These are phyloP conservation scores for Ampelomyces quisqualis DNA, from an alignment of 2,329 filamentous ascomycete genomes.

Conservation along the genomic window DNA sequence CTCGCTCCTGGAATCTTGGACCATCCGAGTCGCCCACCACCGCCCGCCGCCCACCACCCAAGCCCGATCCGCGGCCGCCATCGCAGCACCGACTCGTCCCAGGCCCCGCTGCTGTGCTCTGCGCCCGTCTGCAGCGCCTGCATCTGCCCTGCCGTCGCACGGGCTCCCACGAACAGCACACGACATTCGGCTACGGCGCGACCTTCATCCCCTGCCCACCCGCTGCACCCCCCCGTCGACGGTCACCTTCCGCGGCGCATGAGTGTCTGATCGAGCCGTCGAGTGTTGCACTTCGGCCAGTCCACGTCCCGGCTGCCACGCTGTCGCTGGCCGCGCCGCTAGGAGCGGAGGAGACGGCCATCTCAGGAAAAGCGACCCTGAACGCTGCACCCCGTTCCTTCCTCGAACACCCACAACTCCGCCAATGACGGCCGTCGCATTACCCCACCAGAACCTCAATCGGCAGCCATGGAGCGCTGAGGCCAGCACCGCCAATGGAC, in stretches of 20 bases:
- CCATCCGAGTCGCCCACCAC: constrained; percentile 23
- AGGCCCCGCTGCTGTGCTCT: constrained; percentile 19
- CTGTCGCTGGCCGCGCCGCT: constrained; percentile 30
- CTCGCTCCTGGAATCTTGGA: constrained; percentile 27
- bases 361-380: constrained; percentile 26
- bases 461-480: constrained; percentile 64
- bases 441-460: constrained; percentile 62
- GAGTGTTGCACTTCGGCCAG: constrained; percentile 19
- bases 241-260: constrained; percentile 26
- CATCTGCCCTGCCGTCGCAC: constrained; percentile 34
- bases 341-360: constrained; percentile 30
- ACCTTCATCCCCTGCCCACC: constrained; percentile 9
- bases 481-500: constrained; percentile 60
- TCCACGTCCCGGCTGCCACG: constrained; percentile 26
- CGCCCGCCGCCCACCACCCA: constrained; percentile 24
- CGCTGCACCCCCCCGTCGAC: constrained; percentile 14
- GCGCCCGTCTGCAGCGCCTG: constrained; percentile 18
- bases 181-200: constrained; percentile 29
- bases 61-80: constrained; percentile 14
- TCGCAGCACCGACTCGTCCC: constrained; percentile 12
- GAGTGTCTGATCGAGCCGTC: constrained; percentile 27
- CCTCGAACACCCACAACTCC: constrained; percentile 22
- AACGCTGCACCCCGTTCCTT: constrained; percentile 17
- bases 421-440: constrained; percentile 66
- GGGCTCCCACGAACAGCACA: constrained; percentile 39